Evolutionary conservation across 495 filamentous ascomycete species (phyloP).

Genomic region (Cryomyces minteri): DNA sequence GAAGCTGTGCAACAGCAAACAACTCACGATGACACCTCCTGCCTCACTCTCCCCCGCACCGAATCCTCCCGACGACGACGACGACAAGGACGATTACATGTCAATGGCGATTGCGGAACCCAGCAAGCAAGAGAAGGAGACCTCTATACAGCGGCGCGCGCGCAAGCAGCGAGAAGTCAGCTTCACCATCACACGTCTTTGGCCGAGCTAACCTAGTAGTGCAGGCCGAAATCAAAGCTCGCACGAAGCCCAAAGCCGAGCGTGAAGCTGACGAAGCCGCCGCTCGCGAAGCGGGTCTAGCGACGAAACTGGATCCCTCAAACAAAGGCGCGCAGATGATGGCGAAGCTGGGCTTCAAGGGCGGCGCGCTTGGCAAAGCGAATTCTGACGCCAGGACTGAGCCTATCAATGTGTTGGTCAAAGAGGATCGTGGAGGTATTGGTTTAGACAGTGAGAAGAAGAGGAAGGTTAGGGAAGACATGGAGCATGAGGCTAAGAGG

Average conservation of each 20-base stretch:
- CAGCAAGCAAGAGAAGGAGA: constrained; percentile 25
- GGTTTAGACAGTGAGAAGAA: constrained; percentile 70
- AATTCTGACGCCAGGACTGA: constrained; percentile 28
- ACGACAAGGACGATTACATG: constrained; percentile 48
- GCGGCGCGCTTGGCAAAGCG: constrained; percentile 48
- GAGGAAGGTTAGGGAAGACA: constrained; percentile 51
- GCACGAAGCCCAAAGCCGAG: constrained; percentile 67
- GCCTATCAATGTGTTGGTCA: constrained; percentile 50
- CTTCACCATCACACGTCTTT: constrained; percentile 3
- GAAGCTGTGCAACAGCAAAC: too few species aligned
- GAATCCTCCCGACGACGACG: constrained; percentile 19
- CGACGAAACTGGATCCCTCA: constrained; percentile 38
- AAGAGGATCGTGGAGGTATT: constrained; percentile 71
- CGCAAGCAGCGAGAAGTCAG: constrained; percentile 34
- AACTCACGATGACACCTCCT: too few species aligned
- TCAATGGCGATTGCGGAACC: constrained; percentile 41
- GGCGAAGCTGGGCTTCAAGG: constrained; percentile 85
- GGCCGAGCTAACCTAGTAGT: neutral
- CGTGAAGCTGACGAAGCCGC: constrained; percentile 46
- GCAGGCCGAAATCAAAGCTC: constrained; percentile 30
- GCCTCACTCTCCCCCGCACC: neutral
- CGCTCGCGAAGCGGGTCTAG: constrained; percentile 56
- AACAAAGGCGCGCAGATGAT: constrained; percentile 90
- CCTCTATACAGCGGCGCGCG: constrained; percentile 34
- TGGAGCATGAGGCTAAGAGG: constrained; percentile 34